Base-by-base conservation (phyloP, 176 grass and related monocot species). In the Carex kokanica region DNA sequence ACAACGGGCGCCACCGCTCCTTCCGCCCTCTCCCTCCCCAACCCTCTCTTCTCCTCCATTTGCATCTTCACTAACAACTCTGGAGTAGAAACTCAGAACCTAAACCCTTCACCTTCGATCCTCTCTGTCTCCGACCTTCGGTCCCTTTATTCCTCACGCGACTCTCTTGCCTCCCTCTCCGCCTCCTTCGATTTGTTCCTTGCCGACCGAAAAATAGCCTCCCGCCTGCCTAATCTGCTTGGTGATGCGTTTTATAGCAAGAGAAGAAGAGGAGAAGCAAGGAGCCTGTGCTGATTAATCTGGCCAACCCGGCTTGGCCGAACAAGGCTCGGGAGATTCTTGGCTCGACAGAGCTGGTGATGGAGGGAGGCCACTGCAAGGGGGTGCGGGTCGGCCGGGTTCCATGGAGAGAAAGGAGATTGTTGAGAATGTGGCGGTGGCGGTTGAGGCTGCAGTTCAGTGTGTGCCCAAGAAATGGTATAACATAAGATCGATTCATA, bases 381-480 rank as follows among this genome's bases (percentile, higher is more conserved):
- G 74, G 73, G 45, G 52, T 86, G 8, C 58, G 74, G 17, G 21
- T 86, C 0, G 84, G 32, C 3, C 57, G 59, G 40, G 72, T 55
- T 55, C 57, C 29, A 77, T 79, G 84, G 54, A 63, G 25, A 78
- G 56, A 57, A 40, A 69, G 32, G 58, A 65, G 24, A 80, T 86
- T 25, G 11, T 86, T 36, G 60, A 52, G 61, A 86, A 86, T 65
- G 74, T 80, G 24, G 43, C 24, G 1, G 43, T 9, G 5, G 84
- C 74, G 1, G 21, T 79, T 67, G 60, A 79, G 14, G 47, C 34
- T 32, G 84, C 73, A 0, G 60, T 79, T 56, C 11, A 60, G 6
- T 79, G 52, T 53, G 25, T 86, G 24, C 84, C 84, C 1, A 86
- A 52, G 74, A 86, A 86, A 79, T 86, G 74, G 84, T 11, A 49